Base-by-base conservation (phyloP, 2,329 filamentous ascomycete species). In the Pseudogymnoascus sp. region DNA sequence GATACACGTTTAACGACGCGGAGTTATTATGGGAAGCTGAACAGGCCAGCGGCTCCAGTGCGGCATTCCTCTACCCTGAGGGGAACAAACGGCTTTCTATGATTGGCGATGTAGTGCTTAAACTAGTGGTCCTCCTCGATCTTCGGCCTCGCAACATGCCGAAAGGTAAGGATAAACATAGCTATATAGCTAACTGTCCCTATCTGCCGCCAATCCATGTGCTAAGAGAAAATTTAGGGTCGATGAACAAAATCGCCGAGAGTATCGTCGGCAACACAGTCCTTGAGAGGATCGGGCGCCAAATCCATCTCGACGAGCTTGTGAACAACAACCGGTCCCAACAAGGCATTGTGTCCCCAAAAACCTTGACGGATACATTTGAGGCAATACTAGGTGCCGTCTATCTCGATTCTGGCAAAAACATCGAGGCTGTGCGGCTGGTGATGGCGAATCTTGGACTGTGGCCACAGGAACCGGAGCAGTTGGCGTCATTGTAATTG, bases 271-370 rank as follows among this genome's bases (percentile, higher is more conserved):
- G 5, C 8, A 64, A 62, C 28, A n/a, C n/a, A 2, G 6, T 22
- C 25, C 45, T 64, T 11, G 49, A 30, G n/a, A 62, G n/a, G 35
- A 9, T 61, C n/a, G 64, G 64, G 2, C 23, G 39, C n/a, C 36
- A 41, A 2, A 14, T 35, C 35, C 39, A 60, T 12, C 11, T 65
- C 12, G 55, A 61, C 14, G 28, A 36, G 4, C 23, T 65, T 9
- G 60, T 65, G 30, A 62, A 60, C 30, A 14, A n/a, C 7, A 60
- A 60, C 35, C 62, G 41, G 14, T 55, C 59, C 12, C 64, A 65
- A 30, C 33, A 42, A 25, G 64, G 64, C 3, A 9, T 9, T 22
- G 62, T 64, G 3, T 12, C 25, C 23, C 45, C 60, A 3, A 8
- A 25, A 1, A 55, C 9, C n/a, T 8, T 55, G 4, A 4, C 25